Evolutionary conservation across 2,329 filamentous ascomycete species (phyloP), one percentile per base, ranked within the genome.

Genomic region (Calycina herbarum): DNA sequence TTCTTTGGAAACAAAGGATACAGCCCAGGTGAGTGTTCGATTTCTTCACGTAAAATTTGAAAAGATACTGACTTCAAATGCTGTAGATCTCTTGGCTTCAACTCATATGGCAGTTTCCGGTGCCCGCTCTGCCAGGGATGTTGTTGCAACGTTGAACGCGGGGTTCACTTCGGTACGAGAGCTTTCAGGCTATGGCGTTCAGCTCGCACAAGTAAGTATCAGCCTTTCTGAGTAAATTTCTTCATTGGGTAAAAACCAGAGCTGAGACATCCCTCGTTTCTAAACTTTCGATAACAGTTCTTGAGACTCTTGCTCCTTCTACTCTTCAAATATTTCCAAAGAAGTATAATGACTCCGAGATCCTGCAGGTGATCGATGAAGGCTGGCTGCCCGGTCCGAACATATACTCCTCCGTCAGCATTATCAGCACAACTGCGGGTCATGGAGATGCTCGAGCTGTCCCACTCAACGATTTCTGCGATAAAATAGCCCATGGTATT

Each of bases 81-180:
- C 31, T 33, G 31, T 33, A 33, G 31, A 33, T 33, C 31, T 61
- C 3, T n/a, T 61, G 17, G 42, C 59, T 15, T 61, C 59, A 13
- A 61, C 59, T 48, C 20, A 71, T 70, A 56, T 67, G 57, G 74
- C 75, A 2, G 72, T 80, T 8, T 74, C 78, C 10, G 81, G 80
- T 3, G 80, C 80, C 5, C 73, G 81, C 29, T 77, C 74, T 13
- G 78, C 79, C 5, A 74, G 76, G 4, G 80, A 81, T 69, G 75
- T 81, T 3, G 73, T 77, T 54, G 75, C 75, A 7, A 79, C 80
- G 1, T 75, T 83, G 7, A 76, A 81, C 67, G 77, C 78, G 5
- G 83, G 83, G 6, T 84, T 82, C 74, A 85, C 83, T 0, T 82
- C 80, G 10, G 76, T 85, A 2, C 76, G 82, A n/a, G 83, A 85